These are phyloP conservation scores for Leishmania mexicana DNA, from an alignment of 208 protist genomes.

Conservation along the genomic window DNA sequence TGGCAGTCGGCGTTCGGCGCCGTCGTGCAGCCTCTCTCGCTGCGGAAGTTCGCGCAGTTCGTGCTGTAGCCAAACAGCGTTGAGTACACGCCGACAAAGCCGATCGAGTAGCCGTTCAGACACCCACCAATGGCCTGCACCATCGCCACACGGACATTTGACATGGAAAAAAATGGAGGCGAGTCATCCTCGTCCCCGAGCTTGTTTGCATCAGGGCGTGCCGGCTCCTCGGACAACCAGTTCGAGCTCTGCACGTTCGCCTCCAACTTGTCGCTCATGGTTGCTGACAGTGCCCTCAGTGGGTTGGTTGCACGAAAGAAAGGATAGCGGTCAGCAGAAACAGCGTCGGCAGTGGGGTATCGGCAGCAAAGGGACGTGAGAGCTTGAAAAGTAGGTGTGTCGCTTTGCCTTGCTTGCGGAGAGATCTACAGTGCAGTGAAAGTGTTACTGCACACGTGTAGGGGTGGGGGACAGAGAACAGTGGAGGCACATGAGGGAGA, in stretches of 20 bases:
- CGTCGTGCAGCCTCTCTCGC: constrained; percentile 38
- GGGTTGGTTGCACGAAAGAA: neutral
- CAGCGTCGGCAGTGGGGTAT: neutral
- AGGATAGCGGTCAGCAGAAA: neutral
- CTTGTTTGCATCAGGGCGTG: neutral
- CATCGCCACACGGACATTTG: neutral
- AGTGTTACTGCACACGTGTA: neutral
- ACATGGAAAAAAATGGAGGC: constrained; percentile 22
- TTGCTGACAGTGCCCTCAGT: neutral
- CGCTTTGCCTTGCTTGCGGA: neutral
- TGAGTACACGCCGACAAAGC: constrained; percentile 76
- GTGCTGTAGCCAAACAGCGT: constrained; percentile 57
- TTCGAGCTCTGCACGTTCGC: neutral
- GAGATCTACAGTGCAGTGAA: neutral
- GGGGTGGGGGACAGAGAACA: neutral
- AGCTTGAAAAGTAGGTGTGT: neutral
- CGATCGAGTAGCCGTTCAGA: constrained; percentile 76
- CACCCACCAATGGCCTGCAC: constrained; percentile 41
- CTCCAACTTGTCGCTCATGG: neutral
- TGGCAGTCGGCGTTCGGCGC: constrained; percentile 54
- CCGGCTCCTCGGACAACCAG: neutral
- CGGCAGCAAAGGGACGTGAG: neutral
- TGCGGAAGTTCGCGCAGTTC: constrained; percentile 56
- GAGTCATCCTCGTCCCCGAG: neutral
- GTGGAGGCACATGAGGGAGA: neutral